Base-by-base conservation (phyloP, 2,329 filamentous ascomycete genomes). In the Spiromastix sp. region DNA sequence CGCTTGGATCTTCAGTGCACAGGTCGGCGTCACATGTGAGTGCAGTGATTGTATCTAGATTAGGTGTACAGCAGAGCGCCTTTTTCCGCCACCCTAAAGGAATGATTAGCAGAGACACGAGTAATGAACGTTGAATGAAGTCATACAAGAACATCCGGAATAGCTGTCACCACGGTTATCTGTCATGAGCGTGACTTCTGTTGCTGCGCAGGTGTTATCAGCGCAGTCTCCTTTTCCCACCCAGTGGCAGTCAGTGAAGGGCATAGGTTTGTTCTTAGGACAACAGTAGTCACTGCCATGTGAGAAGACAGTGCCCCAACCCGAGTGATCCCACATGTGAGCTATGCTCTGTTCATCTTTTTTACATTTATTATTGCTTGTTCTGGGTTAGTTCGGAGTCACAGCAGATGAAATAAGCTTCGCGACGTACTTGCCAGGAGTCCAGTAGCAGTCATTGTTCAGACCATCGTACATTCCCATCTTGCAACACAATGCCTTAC, bases 401-500 rank as follows among this genome's bases (percentile, higher is more conserved):
- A n/a, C n/a, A n/a, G n/a, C n/a, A n/a, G n/a, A n/a, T n/a, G n/a
- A n/a, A n/a, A n/a, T n/a, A n/a, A n/a, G n/a, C n/a, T n/a, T n/a
- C 13, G 17, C 4, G 17, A 31, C 29, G 8, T n/a, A 31, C 29
- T 19, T 19, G 17, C 29, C 29, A 31, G 15, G 12, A 31, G 16
- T 31, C 29, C 29, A 31, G 29, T 31, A 18, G 29, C 29, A 31
- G 5, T 11, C 21, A 12, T 31, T n/a, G 13, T 31, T 31, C 8
- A 31, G 21, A 31, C 21, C 29, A 1, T 31, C 29, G 16, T 19
- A 31, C 29, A 31, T 20, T 15, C 30, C 30, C 17, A 21, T 21
- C 24, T 32, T 32, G n/a, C 30, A 32, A 21, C 30, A 32, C 3
- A 32, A 18, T 4, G 30, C 30, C n/a, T 32, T 32, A 10, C 17